These are phyloP conservation scores for Suillus spraguei DNA, from an alignment of 768 basidiomycete genomes.

Conservation along the genomic window DNA sequence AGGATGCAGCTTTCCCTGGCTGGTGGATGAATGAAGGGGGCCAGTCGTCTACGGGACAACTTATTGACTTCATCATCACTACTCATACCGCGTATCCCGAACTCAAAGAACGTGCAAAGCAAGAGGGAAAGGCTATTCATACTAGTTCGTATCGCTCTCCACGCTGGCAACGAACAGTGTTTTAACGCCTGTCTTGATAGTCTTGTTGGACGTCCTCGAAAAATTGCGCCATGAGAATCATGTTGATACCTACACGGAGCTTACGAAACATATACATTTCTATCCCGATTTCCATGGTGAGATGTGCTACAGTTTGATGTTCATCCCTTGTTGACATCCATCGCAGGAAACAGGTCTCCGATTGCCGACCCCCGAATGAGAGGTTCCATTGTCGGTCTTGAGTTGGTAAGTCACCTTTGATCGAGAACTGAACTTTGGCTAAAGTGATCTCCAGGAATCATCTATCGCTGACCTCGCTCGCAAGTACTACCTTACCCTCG, in stretches of 20 bases:
- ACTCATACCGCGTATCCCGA: constrained; percentile 85
- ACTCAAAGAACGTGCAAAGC: constrained; percentile 64
- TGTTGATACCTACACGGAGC: constrained; percentile 70
- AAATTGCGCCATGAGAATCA: constrained; percentile 57
- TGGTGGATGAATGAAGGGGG: constrained; percentile 99
- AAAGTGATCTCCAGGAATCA: constrained; percentile 50
- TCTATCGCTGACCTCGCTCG: constrained; percentile 81
- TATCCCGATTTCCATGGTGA: constrained; percentile 95
- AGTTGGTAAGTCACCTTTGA: constrained; percentile 53
- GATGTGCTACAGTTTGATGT: constrained; percentile 6
- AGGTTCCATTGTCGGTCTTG: constrained; percentile 89
- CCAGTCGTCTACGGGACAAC: constrained; percentile 93
- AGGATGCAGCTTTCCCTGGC: constrained; percentile 91
- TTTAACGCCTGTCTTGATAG: constrained; percentile 34
- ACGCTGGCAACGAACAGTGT: background rate
- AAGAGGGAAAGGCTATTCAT: constrained; percentile 61
- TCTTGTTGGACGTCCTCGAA: constrained; percentile 77
- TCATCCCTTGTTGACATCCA: constrained; percentile 5
- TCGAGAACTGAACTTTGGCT: background rate
- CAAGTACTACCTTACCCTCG: constrained; percentile 89
- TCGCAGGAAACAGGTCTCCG: constrained; percentile 90
- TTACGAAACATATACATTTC: constrained; percentile 89
- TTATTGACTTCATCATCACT: constrained; percentile 93
- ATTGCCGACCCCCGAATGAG: constrained; percentile 94
- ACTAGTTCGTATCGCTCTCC: constrained; percentile 38